Evolutionary conservation across 2,329 filamentous ascomycete species (phyloP).

Genomic region (Colletotrichum horii): DNA sequence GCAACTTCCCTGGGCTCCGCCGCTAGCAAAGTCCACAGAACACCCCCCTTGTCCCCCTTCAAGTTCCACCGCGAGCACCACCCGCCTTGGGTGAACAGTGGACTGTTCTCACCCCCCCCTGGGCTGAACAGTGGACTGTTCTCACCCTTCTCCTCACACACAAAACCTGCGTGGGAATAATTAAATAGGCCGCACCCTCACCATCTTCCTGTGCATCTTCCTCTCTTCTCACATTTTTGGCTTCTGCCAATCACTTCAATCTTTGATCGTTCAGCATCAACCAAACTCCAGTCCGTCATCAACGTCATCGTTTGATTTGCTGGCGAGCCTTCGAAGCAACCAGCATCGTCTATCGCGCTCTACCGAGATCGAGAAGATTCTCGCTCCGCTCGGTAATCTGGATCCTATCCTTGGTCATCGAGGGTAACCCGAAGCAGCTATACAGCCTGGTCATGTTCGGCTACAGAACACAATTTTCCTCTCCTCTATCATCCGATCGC

Average conservation of each 20-base stretch:
- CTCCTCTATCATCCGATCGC: slow-evolving; percentile 63
- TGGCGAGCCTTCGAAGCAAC: slow-evolving; percentile 30
- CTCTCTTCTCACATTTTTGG: slow-evolving; percentile 37
- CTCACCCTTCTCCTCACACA: slow-evolving; percentile 7
- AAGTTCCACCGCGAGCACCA: not conserved
- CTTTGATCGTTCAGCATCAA: slow-evolving; percentile 2
- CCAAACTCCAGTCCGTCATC: not conserved
- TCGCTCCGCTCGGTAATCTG: slow-evolving; percentile 30
- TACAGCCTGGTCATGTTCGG: slow-evolving; percentile 57
- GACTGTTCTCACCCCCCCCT: not conserved
- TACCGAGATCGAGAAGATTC: slow-evolving; percentile 24
- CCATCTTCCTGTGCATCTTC: slow-evolving; percentile 15
- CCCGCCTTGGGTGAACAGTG: not conserved
- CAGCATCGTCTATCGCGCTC: slow-evolving; percentile 32
- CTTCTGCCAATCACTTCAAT: slow-evolving; percentile 39
- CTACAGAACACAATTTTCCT: slow-evolving; percentile 57
- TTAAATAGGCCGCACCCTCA: slow-evolving; percentile 27
- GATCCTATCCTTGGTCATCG: slow-evolving; percentile 26
- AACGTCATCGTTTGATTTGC: slow-evolving; percentile 17
- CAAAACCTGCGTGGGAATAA: slow-evolving; percentile 8
- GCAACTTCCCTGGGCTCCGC: not conserved
- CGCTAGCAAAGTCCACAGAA: not conserved
- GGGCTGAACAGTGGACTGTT: not conserved
- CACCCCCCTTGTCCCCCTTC: not conserved
- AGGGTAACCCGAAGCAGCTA: slow-evolving; percentile 40